Base-by-base conservation (phyloP, 192 early-diverging fungal genomes). In the Lobosporangium transversale region DNA sequence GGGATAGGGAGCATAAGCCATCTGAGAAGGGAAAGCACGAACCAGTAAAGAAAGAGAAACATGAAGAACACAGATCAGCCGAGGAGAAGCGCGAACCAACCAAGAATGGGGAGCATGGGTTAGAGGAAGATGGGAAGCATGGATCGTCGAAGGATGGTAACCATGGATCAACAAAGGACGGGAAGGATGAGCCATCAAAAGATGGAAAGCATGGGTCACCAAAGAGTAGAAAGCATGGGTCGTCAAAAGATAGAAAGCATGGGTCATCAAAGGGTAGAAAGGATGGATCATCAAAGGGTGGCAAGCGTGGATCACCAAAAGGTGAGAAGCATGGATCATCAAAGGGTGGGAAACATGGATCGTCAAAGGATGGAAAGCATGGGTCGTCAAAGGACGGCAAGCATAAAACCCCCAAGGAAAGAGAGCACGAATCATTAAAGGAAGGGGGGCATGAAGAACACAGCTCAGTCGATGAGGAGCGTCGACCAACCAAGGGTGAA, bases 1-100 rank as follows among this genome's bases (percentile, higher is more conserved):
- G n/a, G n/a, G n/a, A n/a, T n/a, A n/a, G n/a, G n/a, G n/a, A n/a
- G n/a, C n/a, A n/a, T n/a, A n/a, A n/a, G n/a, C n/a, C n/a, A n/a
- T n/a, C n/a, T n/a, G n/a, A 36, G 40, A 55, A 24, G 40, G 53
- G 9, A 31, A 66, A 15, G 66, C n/a, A 27, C 27, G 29, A 62
- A 1, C 21, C 21, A 9, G 42, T 20, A 43, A 31, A 51, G 11
- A n/a, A n/a, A 12, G 47, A 21, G n/a, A 44, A 51, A 17, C 9
- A 33, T 26, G 58, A 37, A 29, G 33, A 37, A 20, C 11, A 62
- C 10, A 30, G 18, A 18, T 48, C 26, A 26, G 44, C 30, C 17
- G 23, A 3, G 27, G 48, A 62, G 18, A n/a, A 51, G n/a, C n/a
- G n/a, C 10, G 59, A 24, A 0, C 54, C 15, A 33, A 56, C 1